phyloP scores from a whole-genome alignment of 495 filamentous ascomycete species.

The Podospora fimiseda region DNA sequence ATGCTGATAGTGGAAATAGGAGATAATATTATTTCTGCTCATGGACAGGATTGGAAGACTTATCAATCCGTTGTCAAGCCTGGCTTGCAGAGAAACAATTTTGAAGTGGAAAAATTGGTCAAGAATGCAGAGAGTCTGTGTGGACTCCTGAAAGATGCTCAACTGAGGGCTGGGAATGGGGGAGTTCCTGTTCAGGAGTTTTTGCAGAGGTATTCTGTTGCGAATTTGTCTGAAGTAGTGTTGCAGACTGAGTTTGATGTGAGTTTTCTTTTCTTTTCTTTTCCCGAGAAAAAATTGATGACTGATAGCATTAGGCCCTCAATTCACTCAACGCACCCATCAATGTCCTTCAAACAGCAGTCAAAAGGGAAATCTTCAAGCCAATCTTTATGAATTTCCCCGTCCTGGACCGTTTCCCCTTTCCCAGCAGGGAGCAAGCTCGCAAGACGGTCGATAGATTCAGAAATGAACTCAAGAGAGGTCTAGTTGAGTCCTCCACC shows the following conservation, averaged over 20 bases:
- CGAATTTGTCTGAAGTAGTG: slow-evolving; percentile 16
- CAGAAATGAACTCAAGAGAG: slow-evolving; percentile 9
- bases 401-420: slow-evolving; percentile 23
- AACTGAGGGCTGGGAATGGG: neutral
- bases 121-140: slow-evolving; percentile 8
- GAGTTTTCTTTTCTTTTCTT: neutral
- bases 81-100: slow-evolving; percentile 9
- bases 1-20: neutral
- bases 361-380: slow-evolving; percentile 34
- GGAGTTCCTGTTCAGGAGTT: slow-evolving; percentile 14
- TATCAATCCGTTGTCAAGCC: slow-evolving; percentile 13
- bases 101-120: slow-evolving; percentile 5
- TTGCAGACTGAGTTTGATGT: slow-evolving; percentile 12
- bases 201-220: slow-evolving; percentile 14
- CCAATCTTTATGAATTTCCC: slow-evolving; percentile 36
- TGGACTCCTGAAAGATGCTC: slow-evolving; percentile 5
- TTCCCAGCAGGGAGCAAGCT: slow-evolving; percentile 18
- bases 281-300: neutral
- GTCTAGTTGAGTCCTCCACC: slow-evolving; percentile 1
- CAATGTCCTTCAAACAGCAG: slow-evolving; percentile 20
- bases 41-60: slow-evolving; percentile 10
- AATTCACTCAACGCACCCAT: slow-evolving; percentile 21
- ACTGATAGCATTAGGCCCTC: no score
- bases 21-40: slow-evolving; percentile 16
- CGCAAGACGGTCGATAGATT: slow-evolving; percentile 9